Evolutionary conservation across 768 basidiomycete genomes (phyloP).

Genomic region (Filobasidium wieringae): DNA sequence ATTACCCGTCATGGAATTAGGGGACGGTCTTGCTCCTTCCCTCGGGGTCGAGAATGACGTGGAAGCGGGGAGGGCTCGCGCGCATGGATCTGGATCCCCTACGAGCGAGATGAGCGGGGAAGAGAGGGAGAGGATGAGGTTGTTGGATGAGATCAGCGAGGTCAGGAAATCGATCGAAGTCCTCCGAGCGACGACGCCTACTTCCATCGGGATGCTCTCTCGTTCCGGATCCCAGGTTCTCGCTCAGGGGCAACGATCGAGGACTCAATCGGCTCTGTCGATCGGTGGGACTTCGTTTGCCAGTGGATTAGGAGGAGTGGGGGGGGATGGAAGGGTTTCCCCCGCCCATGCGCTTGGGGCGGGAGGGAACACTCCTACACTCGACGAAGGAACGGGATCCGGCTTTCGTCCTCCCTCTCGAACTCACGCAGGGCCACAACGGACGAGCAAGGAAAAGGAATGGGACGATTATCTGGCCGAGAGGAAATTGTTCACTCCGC

Average conservation of each 20-base stretch:
- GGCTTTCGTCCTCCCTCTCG: neutral
- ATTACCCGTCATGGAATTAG: constrained; percentile 7
- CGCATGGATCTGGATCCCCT: neutral
- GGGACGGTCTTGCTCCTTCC: neutral
- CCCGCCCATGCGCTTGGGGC: neutral
- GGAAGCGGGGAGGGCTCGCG: too few relatives aligned
- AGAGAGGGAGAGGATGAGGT: constrained; percentile 25
- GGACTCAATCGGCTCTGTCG: neutral
- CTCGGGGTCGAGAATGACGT: neutral
- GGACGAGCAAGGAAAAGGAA: constrained; percentile 6
- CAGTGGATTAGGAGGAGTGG: neutral
- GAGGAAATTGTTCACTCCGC: constrained; percentile 71
- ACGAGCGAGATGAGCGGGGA: neutral
- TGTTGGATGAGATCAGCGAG: constrained; percentile 36
- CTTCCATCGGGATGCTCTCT: constrained; percentile 41
- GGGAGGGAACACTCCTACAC: neutral
- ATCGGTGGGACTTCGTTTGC: neutral
- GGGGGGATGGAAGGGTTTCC: neutral
- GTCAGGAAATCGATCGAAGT: constrained; percentile 26
- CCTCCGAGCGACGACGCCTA: constrained; percentile 13
- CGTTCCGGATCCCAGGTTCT: constrained; percentile 61
- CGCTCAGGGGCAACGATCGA: neutral
- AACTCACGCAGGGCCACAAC: neutral
- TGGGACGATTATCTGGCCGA: constrained; percentile 83
- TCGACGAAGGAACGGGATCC: neutral